Percentiles rank a stretch among this genome's conserved stretches.
These are phyloP conservation scores for Taphrina sp. DNA, from an alignment of 1,139 yeast species.

Conservation along the genomic window DNA sequence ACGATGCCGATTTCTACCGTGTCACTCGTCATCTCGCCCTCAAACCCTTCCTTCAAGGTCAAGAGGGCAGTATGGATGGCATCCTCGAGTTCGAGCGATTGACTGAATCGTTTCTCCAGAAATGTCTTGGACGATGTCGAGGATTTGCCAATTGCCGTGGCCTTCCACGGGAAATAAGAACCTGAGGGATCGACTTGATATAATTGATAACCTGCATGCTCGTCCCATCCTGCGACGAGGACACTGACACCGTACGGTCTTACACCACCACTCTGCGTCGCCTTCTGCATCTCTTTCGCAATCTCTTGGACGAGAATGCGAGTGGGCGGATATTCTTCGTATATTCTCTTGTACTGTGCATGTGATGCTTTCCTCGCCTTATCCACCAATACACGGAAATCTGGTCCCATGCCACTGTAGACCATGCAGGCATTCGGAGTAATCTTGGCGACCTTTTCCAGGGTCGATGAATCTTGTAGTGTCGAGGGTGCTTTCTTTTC, in stretches of 20 bases:
- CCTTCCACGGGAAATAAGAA: conserved; percentile 99
- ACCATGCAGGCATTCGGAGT: conserved; percentile 97
- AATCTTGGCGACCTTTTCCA: conserved; percentile 74
- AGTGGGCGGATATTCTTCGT: conserved; percentile 96
- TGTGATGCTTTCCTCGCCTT: conserved; percentile 92
- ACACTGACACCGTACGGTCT: conserved; percentile 97
- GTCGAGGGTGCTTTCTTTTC: conserved; percentile 86
- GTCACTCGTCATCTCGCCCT: conserved; percentile 96
- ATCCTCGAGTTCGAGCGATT: conserved; percentile 92
- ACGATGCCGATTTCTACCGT: conserved; percentile 90
- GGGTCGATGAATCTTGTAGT: conserved; percentile 69
- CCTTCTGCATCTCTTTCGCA: conserved; percentile 96
- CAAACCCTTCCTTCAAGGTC: conserved; percentile 93
- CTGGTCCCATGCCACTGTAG: conserved; percentile 99
- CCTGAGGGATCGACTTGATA: conserved; percentile 99
- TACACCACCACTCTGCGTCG: conserved; percentile 97
- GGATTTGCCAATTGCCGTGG: conserved; percentile 97
- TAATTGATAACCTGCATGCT: conserved; percentile 58
- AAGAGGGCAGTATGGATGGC: conserved; percentile 94
- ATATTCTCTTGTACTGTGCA: conserved; percentile 84
- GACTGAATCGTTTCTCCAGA: conserved; percentile 96
- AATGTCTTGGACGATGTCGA: conserved; percentile 93
- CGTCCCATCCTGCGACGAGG: conserved; percentile 91
- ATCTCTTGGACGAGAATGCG: conserved; percentile 89
- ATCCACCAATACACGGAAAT: conserved; percentile 89